Conservation (phyloP, 768 basidiomycete species). For the Mycena chlorophos region DNA sequence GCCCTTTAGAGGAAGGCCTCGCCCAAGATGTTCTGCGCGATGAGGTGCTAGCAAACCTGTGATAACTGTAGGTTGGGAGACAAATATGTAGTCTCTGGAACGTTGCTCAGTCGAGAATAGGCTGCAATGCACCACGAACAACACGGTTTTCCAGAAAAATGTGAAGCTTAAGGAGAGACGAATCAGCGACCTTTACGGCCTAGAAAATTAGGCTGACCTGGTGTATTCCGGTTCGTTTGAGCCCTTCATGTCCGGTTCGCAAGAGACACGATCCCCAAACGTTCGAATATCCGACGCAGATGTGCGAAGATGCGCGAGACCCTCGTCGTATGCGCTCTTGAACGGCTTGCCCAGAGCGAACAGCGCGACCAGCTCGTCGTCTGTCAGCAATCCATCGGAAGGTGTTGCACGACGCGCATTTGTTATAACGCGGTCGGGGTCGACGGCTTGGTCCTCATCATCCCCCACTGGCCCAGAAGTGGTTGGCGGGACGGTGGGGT, state of each 20-base stretch:
- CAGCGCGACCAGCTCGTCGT: constrained; percentile 54
- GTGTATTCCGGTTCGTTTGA: constrained; percentile 81
- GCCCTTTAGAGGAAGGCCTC: constrained; percentile 77
- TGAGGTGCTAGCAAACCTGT: constrained; percentile 65
- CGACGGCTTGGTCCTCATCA: constrained; percentile 50
- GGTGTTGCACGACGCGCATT: constrained; percentile 62
- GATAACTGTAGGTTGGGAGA: constrained; percentile 47
- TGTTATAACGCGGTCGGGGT: constrained; percentile 73
- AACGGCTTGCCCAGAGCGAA: constrained; percentile 41
- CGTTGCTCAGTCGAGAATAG: constrained; percentile 1
- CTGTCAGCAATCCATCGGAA: constrained; percentile 69
- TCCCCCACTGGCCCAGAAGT: constrained; percentile 37
- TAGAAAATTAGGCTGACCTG: not conserved
- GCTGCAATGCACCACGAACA: constrained; percentile 2
- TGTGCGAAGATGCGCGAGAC: constrained; percentile 32
- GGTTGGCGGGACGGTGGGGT: constrained; percentile 48
- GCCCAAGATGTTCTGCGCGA: constrained; percentile 53
- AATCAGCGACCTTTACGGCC: not conserved
- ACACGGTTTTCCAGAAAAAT: constrained; percentile 67
- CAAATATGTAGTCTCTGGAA: constrained; percentile 83
- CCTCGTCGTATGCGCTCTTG: constrained; percentile 70
- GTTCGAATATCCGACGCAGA: constrained; percentile 32
- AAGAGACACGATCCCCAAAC: constrained; percentile 51
- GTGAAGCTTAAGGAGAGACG: constrained; percentile 63
- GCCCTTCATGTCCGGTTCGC: constrained; percentile 49